Base-by-base conservation (phyloP, 2,329 filamentous ascomycete species). In the Dactylellina cionopaga region DNA sequence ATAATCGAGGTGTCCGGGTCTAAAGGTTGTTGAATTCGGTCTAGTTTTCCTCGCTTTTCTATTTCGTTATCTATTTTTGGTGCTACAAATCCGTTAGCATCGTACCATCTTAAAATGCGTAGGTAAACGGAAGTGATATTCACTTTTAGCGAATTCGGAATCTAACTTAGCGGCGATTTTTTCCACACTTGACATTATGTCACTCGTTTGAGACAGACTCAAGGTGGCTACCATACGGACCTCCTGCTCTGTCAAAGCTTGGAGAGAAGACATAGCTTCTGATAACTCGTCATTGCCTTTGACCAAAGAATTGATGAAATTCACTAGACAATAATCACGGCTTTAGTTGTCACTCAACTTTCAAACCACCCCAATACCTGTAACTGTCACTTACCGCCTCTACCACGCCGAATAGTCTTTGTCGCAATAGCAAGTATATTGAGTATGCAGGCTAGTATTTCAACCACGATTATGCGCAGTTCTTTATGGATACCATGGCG, bases 381-480 rank as follows among this genome's bases (percentile, higher is more conserved):
- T n/a, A n/a, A n/a, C n/a, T n/a, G n/a, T 27, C 11, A 24, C 13
- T 49, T 27, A 49, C 44, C 44, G 25, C 44, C 44, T 29, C 44
- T 49, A 5, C 44, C 44, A 29, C 44, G 44, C 44, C 44, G 3
- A n/a, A 49, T 24, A n/a, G 44, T 49, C n/a, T 49, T 49, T 17
- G 44, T 49, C n/a, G 44, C 22, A 27, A 49, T 49, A 49, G 44
- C 44, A 29, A 49, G 44, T 15, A 49, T 24, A n/a, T 49, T 49
- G 44, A 49, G 44, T 27, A 49, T 31, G 22, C 44, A 13, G 7
- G 44, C 44, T 11, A 49, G 22, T 5, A 49, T 49, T 29, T 49
- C 22, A 29, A 49, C 25, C n/a, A 49, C 29, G 22, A 49, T 49
- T 27, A 49, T 5, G 11, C 22, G 44, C 22, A 49, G 44, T 19